phyloP scores from a whole-genome alignment of 2,329 filamentous ascomycete species.

The Aspergillus spinulosporus region DNA sequence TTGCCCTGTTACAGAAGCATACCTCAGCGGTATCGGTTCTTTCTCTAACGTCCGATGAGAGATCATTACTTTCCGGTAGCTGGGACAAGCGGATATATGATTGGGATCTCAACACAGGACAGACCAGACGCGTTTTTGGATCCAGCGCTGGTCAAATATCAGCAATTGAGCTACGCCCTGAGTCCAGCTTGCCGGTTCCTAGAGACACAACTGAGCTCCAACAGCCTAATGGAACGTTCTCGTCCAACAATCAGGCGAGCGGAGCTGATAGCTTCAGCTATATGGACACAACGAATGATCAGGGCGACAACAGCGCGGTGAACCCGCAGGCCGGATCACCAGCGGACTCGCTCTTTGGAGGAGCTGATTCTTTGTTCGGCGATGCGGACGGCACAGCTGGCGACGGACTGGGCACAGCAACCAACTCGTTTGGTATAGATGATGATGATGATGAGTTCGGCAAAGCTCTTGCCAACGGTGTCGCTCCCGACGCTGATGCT shows the following conservation, averaged over 20 bases:
- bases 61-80: conserved; percentile 82
- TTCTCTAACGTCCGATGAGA: conserved; percentile 78
- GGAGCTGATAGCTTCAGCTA: conserved; percentile 56
- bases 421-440: conserved; percentile 70
- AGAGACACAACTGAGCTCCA: conserved; percentile 62
- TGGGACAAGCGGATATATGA: conserved; percentile 96
- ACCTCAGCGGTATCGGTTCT: conserved; percentile 90
- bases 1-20: conserved; percentile 77
- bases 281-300: conserved; percentile 40
- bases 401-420: conserved; percentile 50
- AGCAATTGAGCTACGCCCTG: conserved; percentile 79
- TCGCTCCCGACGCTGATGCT: conserved; percentile 53
- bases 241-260: conserved; percentile 70
- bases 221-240: conserved; percentile 65
- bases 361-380: conserved; percentile 86
- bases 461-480: conserved; percentile 66
- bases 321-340: conserved; percentile 65
- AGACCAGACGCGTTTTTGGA: conserved; percentile 72
- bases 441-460: conserved; percentile 78
- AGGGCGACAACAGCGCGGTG: conserved; percentile 41
- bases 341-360: conserved; percentile 79
- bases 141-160: conserved; percentile 82
- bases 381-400: conserved; percentile 64
- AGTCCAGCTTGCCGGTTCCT: conserved; percentile 73
- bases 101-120: conserved; percentile 90